Evolutionary conservation across 2,329 filamentous ascomycete species (phyloP).

Genomic region (Emmonsiellopsis sp.): DNA sequence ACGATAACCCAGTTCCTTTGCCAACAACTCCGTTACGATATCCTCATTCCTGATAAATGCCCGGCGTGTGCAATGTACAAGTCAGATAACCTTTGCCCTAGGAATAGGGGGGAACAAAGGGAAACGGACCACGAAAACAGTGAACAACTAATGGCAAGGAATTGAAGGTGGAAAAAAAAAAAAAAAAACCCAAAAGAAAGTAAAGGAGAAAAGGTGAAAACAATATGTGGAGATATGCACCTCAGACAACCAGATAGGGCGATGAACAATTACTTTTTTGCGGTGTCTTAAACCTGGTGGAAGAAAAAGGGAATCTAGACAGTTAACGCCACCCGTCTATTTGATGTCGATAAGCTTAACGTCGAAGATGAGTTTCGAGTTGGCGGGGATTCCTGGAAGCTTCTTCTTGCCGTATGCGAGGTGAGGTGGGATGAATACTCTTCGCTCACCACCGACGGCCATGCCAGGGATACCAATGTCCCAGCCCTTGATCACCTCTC

Average conservation of each 20-base stretch:
- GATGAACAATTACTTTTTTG: background rate
- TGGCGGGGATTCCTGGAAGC: constrained; percentile 75
- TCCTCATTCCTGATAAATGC: constrained; percentile 25
- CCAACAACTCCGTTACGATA: constrained; percentile 17
- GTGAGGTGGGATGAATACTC: constrained; percentile 76
- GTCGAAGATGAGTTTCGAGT: constrained; percentile 89
- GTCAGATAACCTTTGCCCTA: constrained; percentile 24
- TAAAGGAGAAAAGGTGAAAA: background rate
- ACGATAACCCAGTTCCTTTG: background rate
- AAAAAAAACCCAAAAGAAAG: constrained; percentile 5
- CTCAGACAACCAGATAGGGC: background rate
- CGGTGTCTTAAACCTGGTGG: background rate
- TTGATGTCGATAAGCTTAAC: constrained; percentile 78
- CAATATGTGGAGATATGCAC: background rate
- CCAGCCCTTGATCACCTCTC: constrained; percentile 98
- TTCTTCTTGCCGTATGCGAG: constrained; percentile 83
- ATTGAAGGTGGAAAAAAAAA: constrained; percentile 11
- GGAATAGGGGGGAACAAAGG: constrained; percentile 5
- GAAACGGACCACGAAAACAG: constrained; percentile 22
- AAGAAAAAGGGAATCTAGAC: background rate
- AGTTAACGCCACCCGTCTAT: constrained; percentile 37
- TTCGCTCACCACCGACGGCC: constrained; percentile 85
- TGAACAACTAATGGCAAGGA: constrained; percentile 17
- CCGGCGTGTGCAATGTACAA: constrained; percentile 22
- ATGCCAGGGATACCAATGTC: constrained; percentile 91